phyloP scores from a whole-genome alignment of 768 basidiomycete genomes.

The Mycena pura region DNA sequence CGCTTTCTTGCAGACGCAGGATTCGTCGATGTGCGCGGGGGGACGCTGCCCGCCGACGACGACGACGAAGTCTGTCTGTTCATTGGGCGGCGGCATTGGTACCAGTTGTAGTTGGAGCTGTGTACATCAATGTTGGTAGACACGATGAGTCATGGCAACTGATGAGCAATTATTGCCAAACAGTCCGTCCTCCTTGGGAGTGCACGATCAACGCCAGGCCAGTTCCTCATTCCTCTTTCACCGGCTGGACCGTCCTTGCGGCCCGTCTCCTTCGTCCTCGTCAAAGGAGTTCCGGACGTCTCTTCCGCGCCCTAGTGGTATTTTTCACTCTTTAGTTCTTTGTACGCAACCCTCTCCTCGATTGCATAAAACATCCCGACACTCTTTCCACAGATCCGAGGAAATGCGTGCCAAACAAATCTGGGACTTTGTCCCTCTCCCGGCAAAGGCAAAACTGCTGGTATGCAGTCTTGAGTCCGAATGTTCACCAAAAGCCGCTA shows the following conservation, averaged over 20 bases:
- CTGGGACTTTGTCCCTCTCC: conserved; percentile 44
- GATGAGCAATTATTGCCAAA: conserved; percentile 7
- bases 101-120: conserved; percentile 55
- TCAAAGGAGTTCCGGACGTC: conserved; percentile 13
- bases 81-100: conserved; percentile 65
- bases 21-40: conserved; percentile 45
- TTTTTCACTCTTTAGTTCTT: conserved; percentile 37
- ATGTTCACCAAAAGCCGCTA: background rate
- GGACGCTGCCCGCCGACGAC: conserved; percentile 50
- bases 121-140: conserved; percentile 30
- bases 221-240: conserved; percentile 22
- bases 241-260: conserved; percentile 33
- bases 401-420: conserved; percentile 50
- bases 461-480: conserved; percentile 40
- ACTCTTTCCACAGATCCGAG: conserved; percentile 20
- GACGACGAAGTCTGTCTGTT: conserved; percentile 70
- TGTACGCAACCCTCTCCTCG: conserved; percentile 17
- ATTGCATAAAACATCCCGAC: background rate
- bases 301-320: conserved; percentile 51
- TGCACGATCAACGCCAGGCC: conserved; percentile 13
- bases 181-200: background rate
- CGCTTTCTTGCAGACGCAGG: conserved; percentile 59
- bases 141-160: conserved; percentile 6
- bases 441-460: conserved; percentile 51
- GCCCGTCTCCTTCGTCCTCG: conserved; percentile 12